Percentiles rank a stretch among this genome's conserved stretches.
Evolutionary conservation across 1,139 yeast genomes (phyloP).

Genomic region (Debaryomyces coudertii): DNA sequence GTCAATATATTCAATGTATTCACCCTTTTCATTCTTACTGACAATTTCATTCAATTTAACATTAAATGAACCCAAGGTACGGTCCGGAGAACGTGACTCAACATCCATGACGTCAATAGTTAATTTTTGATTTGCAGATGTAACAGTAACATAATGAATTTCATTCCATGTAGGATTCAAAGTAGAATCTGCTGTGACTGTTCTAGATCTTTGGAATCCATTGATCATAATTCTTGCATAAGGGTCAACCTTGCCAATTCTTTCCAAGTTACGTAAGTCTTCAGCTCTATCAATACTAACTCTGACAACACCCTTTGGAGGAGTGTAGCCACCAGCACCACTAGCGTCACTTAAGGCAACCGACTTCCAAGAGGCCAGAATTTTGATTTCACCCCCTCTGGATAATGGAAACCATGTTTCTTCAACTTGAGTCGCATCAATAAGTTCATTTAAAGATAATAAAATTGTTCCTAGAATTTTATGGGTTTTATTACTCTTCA

Average conservation of each 20-base stretch:
- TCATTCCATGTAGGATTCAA: conserved; percentile 87
- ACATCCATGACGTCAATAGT: conserved; percentile 92
- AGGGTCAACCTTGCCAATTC: conserved; percentile 90
- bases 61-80: conserved; percentile 83
- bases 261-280: conserved; percentile 80
- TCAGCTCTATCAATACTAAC: conserved; percentile 71
- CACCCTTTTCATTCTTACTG: conserved; percentile 65
- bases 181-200: conserved; percentile 68
- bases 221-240: conserved; percentile 80
- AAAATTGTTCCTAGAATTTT: conserved; percentile 63
- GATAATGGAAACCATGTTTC: conserved; percentile 73
- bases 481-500: conserved; percentile 59
- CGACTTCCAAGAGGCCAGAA: conserved; percentile 83
- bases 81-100: conserved; percentile 73
- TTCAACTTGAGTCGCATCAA: conserved; percentile 78
- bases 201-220: conserved; percentile 76
- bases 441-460: conserved; percentile 66
- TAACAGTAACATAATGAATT: conserved; percentile 75
- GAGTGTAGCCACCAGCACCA: conserved; percentile 79
- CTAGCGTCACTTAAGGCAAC: conserved; percentile 68
- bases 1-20: conserved; percentile 63
- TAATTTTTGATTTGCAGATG: conserved; percentile 78
- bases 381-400: conserved; percentile 71
- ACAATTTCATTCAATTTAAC: conserved; percentile 69
- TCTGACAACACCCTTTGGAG: conserved; percentile 91